Evolutionary conservation across 345 rosid genomes (phyloP).

Genomic region (Zanthoxylum bungeanum): DNA sequence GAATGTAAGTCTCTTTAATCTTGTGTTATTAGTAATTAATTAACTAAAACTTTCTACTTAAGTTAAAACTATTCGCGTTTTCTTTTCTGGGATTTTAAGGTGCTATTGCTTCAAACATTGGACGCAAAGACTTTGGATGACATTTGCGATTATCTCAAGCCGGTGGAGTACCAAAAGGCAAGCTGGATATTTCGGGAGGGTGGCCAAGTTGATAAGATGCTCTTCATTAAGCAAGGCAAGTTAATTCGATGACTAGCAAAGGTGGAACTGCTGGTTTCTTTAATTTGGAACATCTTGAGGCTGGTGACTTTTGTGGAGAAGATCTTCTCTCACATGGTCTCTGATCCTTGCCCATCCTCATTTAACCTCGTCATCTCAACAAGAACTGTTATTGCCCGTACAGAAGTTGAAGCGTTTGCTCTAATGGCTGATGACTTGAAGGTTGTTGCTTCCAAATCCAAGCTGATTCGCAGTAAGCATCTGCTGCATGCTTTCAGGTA

Average conservation of each 20-base stretch:
- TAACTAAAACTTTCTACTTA: background rate
- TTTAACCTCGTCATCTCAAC: slow-evolving; percentile 80
- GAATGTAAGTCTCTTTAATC: background rate
- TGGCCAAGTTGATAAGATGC: slow-evolving; percentile 87
- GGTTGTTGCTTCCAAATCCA: slow-evolving; percentile 79
- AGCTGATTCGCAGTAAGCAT: slow-evolving; percentile 83
- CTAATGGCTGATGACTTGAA: slow-evolving; percentile 79
- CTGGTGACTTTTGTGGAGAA: slow-evolving; percentile 91
- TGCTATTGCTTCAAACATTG: slow-evolving; percentile 74
- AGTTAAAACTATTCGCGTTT: too few relatives aligned
- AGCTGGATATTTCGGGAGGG: slow-evolving; percentile 87
- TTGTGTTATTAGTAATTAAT: too few relatives aligned
- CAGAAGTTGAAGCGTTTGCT: slow-evolving; percentile 89
- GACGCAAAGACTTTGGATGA: slow-evolving; percentile 40
- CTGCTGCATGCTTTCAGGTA: slow-evolving; percentile 76
- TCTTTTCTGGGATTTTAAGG: slow-evolving; percentile 35
- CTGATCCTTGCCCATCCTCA: slow-evolving; percentile 74
- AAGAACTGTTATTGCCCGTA: slow-evolving; percentile 61
- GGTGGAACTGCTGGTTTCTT: slow-evolving; percentile 85
- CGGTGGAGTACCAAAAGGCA: slow-evolving; percentile 71
- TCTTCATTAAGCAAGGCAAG: slow-evolving; percentile 88
- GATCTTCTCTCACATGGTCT: slow-evolving; percentile 93
- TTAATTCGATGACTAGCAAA: slow-evolving; percentile 61
- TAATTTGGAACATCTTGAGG: slow-evolving; percentile 65
- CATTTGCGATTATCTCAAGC: slow-evolving; percentile 80